Evolutionary conservation across 257 asterid genomes (phyloP), one percentile per base, ranked within the genome.

Genomic region (Jacaranda copaia): DNA sequence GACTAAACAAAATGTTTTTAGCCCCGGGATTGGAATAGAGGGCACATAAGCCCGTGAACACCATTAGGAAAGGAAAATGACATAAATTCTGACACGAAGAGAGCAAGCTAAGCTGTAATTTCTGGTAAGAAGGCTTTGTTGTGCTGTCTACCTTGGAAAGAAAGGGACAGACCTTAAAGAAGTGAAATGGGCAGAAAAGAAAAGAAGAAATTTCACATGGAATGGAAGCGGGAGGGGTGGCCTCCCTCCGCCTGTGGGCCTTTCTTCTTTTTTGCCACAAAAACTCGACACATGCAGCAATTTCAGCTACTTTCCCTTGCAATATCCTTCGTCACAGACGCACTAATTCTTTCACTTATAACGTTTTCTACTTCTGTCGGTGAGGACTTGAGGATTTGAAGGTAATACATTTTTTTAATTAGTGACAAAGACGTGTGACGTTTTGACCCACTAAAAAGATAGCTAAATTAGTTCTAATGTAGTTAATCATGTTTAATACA

Each of bases 121-220:
- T 57, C 72, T 81, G 72, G 85, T 66, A 57, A 52, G 11, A 16
- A 71, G 39, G 39, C n/a, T 38, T 61, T 20, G 59, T 78, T 71
- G 73, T 51, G 68, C 14, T 69, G 81, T 69, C 71, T 48, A 32
- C 59, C 16, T 68, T 16, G 10, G 5, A 42, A 20, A 36, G 71
- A 73, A 82, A 82, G 42, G 25, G 85, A 72, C 80, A 61, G 35
- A 46, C 13, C 32, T 32, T 40, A 9, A 60, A 39, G 38, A 76
- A 65, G 25, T 39, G 74, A 36, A 55, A 67, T 77, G 58, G 68
- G 65, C 35, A 8, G 5, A 36, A 36, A 36, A 42, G 14, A 14
- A 15, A 55, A 49, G 64, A 77, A 48, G 57, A 36, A 42, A 81
- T 67, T 78, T 81, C 87, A 84, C 83, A 78, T 70, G 77, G 52